phyloP scores from a whole-genome alignment of 1,284 basidiomycete genomes.

The Chalciporus sp. region DNA sequence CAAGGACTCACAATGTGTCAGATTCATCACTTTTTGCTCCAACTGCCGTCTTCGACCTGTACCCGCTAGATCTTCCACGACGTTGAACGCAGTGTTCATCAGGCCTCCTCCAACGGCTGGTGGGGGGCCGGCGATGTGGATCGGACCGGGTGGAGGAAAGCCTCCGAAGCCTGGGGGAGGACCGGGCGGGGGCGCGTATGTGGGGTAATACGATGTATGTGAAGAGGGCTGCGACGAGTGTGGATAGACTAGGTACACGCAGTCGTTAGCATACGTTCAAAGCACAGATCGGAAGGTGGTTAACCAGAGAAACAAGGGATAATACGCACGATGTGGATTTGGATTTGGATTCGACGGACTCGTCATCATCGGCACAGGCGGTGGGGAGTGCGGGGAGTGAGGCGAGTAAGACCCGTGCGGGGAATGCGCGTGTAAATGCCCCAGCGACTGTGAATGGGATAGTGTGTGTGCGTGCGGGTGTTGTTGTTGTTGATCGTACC shows the following conservation, averaged over 20 bases:
- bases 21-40: conserved; percentile 22
- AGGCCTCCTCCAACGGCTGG: too few relatives aligned
- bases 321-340: conserved; percentile 14
- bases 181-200: conserved; percentile 10
- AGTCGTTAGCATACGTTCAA: not conserved
- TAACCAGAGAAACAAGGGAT: not conserved
- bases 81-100: conserved; percentile 14
- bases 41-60: conserved; percentile 20
- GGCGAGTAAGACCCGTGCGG: conserved; percentile 1
- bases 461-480: not conserved
- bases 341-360: not conserved
- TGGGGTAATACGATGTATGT: conserved; percentile 1
- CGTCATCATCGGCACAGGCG: not conserved
- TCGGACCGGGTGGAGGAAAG: too few relatives aligned
- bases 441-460: not conserved
- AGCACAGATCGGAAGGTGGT: not conserved
- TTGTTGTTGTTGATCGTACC: not conserved
- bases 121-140: too few relatives aligned
- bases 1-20: conserved; percentile 27
- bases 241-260: too few relatives aligned
- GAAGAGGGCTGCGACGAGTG: too few relatives aligned
- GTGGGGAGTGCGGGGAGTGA: not conserved
- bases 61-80: conserved; percentile 31
- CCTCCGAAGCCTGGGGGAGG: conserved; percentile 1
- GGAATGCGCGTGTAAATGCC: not conserved